These are phyloP conservation scores for Omphalotus olearius DNA, from an alignment of 1,284 basidiomycete species.

Conservation along the genomic window DNA sequence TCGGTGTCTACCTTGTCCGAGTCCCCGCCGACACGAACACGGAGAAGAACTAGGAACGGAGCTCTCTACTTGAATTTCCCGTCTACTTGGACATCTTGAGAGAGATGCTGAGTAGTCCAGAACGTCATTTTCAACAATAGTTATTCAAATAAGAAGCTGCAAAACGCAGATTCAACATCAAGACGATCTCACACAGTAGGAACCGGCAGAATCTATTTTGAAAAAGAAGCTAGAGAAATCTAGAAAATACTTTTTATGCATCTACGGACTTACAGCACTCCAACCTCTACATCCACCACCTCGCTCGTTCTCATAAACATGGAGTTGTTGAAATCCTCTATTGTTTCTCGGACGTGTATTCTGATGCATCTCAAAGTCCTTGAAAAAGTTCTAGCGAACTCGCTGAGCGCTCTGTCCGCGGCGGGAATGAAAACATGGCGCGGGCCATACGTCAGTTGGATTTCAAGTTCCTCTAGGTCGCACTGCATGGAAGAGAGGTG, in stretches of 20 bases:
- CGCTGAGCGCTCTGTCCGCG: neutral
- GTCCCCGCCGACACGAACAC: too few relatives aligned
- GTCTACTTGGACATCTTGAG: too few relatives aligned
- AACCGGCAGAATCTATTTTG: too few relatives aligned
- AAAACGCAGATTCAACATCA: too few relatives aligned
- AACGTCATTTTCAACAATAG: too few relatives aligned
- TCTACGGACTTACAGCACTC: neutral
- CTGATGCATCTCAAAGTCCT: neutral
- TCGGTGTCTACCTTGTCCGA: too few relatives aligned
- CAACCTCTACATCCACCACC: neutral
- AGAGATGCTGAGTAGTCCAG: too few relatives aligned
- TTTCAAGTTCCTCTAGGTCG: neutral
- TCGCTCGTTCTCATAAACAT: neutral
- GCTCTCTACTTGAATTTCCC: too few relatives aligned
- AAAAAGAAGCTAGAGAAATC: neutral
- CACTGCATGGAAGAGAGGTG: neutral
- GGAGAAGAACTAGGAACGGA: too few relatives aligned
- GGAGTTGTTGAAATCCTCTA: neutral
- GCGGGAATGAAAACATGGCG: neutral
- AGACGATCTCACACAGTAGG: too few relatives aligned
- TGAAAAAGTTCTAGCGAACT: neutral
- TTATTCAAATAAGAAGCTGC: too few relatives aligned
- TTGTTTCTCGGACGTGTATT: neutral
- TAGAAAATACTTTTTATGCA: neutral
- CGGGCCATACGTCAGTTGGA: conserved; percentile 2